Evolutionary conservation across 1,139 yeast genomes (phyloP).

Genomic region (Suhomyces anneliseae): DNA sequence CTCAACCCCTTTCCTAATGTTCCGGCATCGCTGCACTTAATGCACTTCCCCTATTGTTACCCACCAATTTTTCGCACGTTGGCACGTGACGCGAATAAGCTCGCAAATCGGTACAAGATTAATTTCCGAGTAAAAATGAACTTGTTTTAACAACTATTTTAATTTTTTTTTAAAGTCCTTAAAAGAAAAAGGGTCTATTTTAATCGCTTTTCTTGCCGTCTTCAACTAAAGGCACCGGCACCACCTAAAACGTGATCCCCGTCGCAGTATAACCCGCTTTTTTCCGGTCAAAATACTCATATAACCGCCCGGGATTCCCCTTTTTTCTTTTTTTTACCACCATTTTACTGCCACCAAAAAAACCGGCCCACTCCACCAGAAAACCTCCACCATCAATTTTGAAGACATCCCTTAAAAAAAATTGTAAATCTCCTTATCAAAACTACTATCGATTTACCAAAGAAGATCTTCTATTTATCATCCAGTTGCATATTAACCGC

Average conservation of each 20-base stretch:
- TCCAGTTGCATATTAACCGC: neutral
- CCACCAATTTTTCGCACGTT: neutral
- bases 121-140: neutral
- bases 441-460: too few relatives aligned
- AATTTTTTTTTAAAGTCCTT: too few relatives aligned
- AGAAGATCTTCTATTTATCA: too few relatives aligned
- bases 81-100: neutral
- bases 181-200: too few relatives aligned
- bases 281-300: neutral
- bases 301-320: neutral
- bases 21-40: neutral
- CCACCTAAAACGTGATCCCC: neutral
- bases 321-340: neutral
- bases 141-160: too few relatives aligned
- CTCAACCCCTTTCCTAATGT: neutral
- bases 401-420: too few relatives aligned
- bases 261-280: neutral
- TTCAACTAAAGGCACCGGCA: neutral
- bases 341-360: neutral
- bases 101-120: neutral
- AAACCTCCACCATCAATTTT: too few relatives aligned
- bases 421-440: too few relatives aligned
- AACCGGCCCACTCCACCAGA: neutral
- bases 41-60: neutral
- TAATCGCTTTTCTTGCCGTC: too few relatives aligned